Evolutionary conservation across 2,329 filamentous ascomycete genomes (phyloP), one percentile per base, ranked within the genome.

Genomic region (Plectosphaerella sp.): DNA sequence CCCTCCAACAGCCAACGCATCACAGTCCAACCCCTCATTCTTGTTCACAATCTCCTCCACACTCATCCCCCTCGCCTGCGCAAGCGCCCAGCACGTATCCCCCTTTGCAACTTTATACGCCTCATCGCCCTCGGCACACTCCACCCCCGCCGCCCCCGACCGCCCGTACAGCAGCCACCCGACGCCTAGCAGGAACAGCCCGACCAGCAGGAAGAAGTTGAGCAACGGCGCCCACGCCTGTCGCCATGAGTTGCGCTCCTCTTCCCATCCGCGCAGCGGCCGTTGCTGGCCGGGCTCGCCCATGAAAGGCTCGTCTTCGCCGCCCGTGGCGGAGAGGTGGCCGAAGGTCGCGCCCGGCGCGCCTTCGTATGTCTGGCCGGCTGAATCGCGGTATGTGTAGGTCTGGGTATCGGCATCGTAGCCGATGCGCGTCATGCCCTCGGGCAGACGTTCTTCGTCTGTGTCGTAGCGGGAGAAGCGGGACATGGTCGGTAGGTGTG

Each of bases 181-280:
- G 43, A 83, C 58, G 16, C 73, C 61, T 35, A 83, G 60, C 47
- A 84, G 63, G 54, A 74, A 77, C 15, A 82, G 59, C 4, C 78
- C 68, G 50, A 81, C 70, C 36, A 84, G 63, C 54, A 83, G 64
- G 50, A 78, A 79, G 64, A 83, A 84, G 61, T 82, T 82, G 60
- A 84, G 69, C 57, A 84, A 67, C n/a, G 77, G 77, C 67, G 72
- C 73, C 67, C 79, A 67, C 54, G 79, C 75, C 35, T 73, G 71
- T 28, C 80, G 72, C 73, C 79, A 77, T 6, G 79, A 76, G 33
- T 67, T 65, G 39, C 62, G 67, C 57, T 55, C 53, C 35, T 48
- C 16, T 48, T 53, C 47, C 54, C 55, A 48, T 41, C 46, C 36
- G 12, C 42, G 45, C 14, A 11, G 28, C 37, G 45, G 42, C 14